Conservation (phyloP, 2,329 filamentous ascomycete genomes). For the Dryadomyces quercus-mongolicae region DNA sequence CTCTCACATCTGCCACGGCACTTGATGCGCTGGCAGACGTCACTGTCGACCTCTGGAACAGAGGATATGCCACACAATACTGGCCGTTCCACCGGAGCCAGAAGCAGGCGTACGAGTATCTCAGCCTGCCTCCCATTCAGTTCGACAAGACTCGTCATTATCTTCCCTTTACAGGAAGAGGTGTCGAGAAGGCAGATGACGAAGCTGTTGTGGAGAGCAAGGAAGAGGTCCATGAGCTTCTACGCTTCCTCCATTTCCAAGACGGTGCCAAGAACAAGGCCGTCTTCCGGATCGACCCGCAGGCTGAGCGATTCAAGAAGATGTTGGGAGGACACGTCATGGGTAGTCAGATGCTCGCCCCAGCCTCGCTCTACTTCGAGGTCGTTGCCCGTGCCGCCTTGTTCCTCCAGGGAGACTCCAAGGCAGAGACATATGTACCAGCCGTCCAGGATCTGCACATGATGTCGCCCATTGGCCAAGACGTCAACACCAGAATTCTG, state of each 20-base stretch:
- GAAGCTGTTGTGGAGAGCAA: background rate
- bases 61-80: background rate
- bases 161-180: background rate
- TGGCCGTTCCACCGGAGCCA: background rate
- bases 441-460: background rate
- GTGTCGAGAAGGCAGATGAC: background rate
- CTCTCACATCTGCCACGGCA: background rate
- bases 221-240: too few relatives aligned
- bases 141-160: constrained; percentile 2
- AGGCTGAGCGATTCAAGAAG: too few relatives aligned
- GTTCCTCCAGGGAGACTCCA: background rate
- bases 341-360: background rate
- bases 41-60: background rate
- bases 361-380: background rate
- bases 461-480: background rate
- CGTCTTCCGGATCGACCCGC: too few relatives aligned
- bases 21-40: background rate
- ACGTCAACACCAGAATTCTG: constrained; percentile 1
- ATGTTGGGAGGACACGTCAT: too few relatives aligned
- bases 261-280: too few relatives aligned
- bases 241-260: too few relatives aligned
- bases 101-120: background rate
- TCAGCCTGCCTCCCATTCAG: constrained; percentile 6
- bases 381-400: background rate
- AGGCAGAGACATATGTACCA: background rate